These are phyloP conservation scores for Dacryopinax spathularia DNA, from an alignment of 768 basidiomycete genomes.

Conservation along the genomic window DNA sequence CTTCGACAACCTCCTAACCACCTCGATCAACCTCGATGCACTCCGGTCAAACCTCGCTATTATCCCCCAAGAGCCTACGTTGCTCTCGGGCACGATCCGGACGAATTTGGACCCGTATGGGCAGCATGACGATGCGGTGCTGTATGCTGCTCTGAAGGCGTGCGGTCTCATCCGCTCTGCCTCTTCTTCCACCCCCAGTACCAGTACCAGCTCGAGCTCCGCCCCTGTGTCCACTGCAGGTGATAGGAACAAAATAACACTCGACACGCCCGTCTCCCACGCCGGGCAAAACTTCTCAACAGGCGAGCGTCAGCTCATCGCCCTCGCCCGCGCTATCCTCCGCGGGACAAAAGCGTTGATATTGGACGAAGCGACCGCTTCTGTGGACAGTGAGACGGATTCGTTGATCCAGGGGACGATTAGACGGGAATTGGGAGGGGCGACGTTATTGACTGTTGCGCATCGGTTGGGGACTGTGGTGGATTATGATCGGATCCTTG, in stretches of 20 bases:
- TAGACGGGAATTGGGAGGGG: conserved; percentile 29
- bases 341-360: conserved; percentile 12
- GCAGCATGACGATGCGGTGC: conserved; percentile 38
- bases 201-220: no score
- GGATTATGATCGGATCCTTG: conserved; percentile 46
- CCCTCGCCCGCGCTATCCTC: conserved; percentile 24
- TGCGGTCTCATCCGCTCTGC: conserved; percentile 32
- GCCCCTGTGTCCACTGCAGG: no score
- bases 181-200: no score
- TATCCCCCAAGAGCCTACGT: conserved; percentile 40
- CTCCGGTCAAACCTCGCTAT: conserved; percentile 47
- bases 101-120: conserved; percentile 46
- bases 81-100: conserved; percentile 42
- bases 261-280: conserved; percentile 23
- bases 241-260: no score
- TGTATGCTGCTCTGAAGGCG: conserved; percentile 39
- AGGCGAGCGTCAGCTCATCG: conserved; percentile 31
- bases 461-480: conserved; percentile 46
- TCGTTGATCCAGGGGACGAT: conserved; percentile 33
- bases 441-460: conserved; percentile 45
- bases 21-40: conserved; percentile 38
- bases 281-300: conserved; percentile 30
- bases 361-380: conserved; percentile 17
- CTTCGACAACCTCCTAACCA: conserved; percentile 39
- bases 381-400: conserved; percentile 26